These are phyloP conservation scores for Protomyces macrosporus DNA, from an alignment of 1,139 yeast species.

Conservation along the genomic window DNA sequence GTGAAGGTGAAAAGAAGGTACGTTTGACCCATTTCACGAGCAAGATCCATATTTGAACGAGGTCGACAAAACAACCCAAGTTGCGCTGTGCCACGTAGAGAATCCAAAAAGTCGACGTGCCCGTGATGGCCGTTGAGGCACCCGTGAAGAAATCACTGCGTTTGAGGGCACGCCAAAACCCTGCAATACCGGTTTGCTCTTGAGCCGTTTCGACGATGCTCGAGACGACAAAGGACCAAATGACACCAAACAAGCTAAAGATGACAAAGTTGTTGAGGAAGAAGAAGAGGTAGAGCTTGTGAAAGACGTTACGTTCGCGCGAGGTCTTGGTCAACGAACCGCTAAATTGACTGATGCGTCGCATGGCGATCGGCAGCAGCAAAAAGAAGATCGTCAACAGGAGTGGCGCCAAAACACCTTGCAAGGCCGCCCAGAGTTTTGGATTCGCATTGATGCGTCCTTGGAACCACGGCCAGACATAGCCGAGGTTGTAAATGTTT, in stretches of 20 bases:
- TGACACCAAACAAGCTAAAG: constrained; percentile 40
- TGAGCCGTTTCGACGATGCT: constrained; percentile 33
- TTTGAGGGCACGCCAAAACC: constrained; percentile 30
- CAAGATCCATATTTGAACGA: constrained; percentile 39
- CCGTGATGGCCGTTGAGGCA: constrained; percentile 36
- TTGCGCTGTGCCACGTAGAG: constrained; percentile 40
- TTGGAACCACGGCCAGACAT: constrained; percentile 39
- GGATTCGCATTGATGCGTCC: constrained; percentile 36
- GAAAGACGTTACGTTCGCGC: constrained; percentile 42
- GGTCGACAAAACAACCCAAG: constrained; percentile 38
- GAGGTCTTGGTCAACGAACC: constrained; percentile 41
- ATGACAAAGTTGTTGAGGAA: constrained; percentile 35
- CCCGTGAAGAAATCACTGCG: constrained; percentile 16
- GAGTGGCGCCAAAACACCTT: constrained; percentile 43
- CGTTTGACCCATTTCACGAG: constrained; percentile 36
- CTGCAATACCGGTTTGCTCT: constrained; percentile 31
- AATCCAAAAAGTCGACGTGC: constrained; percentile 44
- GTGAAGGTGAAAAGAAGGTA: constrained; percentile 39
- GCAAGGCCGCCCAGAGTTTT: constrained; percentile 39
- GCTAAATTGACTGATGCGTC: constrained; percentile 41
- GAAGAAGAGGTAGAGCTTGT: constrained; percentile 41
- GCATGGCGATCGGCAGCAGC: constrained; percentile 40
- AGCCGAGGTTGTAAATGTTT: constrained; percentile 40
- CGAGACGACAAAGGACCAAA: constrained; percentile 41
- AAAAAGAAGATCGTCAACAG: constrained; percentile 40